Conservation (phyloP, 2,329 filamentous ascomycete species). For the Colletotrichum spinosum region DNA sequence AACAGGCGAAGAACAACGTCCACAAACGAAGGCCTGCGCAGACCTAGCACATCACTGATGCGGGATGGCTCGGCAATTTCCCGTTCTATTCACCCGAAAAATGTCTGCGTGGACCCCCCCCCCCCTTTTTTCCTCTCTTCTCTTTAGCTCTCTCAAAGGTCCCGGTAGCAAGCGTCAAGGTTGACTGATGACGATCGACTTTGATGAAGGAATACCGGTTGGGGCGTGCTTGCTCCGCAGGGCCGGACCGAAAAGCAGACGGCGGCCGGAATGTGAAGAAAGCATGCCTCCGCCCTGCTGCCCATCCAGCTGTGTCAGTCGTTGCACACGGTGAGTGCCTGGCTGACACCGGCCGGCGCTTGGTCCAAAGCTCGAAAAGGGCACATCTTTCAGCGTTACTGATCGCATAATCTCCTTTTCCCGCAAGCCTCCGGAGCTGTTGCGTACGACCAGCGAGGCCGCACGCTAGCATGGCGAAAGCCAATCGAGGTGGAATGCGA, state of each 20-base stretch:
- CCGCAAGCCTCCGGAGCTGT: background rate
- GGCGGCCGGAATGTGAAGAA: background rate
- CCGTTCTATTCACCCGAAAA: too few species aligned
- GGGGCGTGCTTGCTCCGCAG: conserved; percentile 5
- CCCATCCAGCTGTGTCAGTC: background rate
- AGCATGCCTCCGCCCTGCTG: background rate
- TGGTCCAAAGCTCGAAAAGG: conserved; percentile 10
- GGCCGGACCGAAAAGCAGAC: conserved; percentile 11
- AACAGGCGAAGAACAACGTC: too few species aligned
- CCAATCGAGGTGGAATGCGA: background rate
- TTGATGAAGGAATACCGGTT: background rate
- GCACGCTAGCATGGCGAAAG: background rate
- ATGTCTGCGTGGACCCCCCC: too few species aligned
- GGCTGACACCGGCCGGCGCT: conserved; percentile 22
- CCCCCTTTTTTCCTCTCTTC: too few species aligned
- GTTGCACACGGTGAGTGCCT: conserved; percentile 3
- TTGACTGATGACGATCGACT: background rate
- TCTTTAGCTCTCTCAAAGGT: too few species aligned
- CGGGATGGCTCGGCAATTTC: too few species aligned
- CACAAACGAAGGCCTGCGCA: too few species aligned
- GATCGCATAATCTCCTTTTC: conserved; percentile 15
- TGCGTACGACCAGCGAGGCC: background rate
- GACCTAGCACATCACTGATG: too few species aligned
- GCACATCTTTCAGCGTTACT: conserved; percentile 10
- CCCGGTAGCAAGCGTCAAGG: too few species aligned